Evolutionary conservation across 805 yeast species (phyloP).

Genomic region (Metschnikowia reukaufii): DNA sequence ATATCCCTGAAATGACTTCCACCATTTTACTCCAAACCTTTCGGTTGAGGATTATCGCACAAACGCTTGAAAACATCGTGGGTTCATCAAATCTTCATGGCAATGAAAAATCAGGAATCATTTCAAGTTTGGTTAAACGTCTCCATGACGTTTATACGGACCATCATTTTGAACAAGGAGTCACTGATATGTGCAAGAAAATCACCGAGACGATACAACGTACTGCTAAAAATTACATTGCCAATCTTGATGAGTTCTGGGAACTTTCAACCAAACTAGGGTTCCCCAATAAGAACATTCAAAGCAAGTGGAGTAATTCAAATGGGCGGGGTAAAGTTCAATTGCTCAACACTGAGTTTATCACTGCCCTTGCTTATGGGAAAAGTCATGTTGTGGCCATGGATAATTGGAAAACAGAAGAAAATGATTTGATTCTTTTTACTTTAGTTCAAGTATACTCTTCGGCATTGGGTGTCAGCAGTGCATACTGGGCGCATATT

Average conservation of each 20-base stretch:
- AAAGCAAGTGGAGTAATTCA: conserved; percentile 25
- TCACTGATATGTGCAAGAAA: conserved; percentile 31
- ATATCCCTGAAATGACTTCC: conserved; percentile 20
- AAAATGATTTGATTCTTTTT: conserved; percentile 25
- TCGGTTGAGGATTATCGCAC: conserved; percentile 21
- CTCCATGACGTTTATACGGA: conserved; percentile 30
- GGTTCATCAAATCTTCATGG: not conserved
- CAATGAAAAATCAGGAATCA: conserved; percentile 17
- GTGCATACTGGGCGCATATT: conserved; percentile 31
- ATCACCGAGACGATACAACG: conserved; percentile 27
- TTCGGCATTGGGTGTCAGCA: conserved; percentile 21
- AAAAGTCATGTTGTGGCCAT: conserved; percentile 22
- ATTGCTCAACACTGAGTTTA: conserved; percentile 28
- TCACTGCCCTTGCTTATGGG: conserved; percentile 22
- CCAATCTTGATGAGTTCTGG: conserved; percentile 20
- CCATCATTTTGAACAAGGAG: conserved; percentile 24
- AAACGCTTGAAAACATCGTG: conserved; percentile 23
- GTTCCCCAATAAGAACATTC: conserved; percentile 24
- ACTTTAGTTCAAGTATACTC: conserved; percentile 32
- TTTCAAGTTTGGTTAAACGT: conserved; percentile 23
- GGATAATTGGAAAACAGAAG: conserved; percentile 25
- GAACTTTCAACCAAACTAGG: conserved; percentile 29
- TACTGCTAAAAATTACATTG: conserved; percentile 14
- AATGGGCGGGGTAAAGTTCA: conserved; percentile 26
- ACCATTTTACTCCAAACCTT: conserved; percentile 22